phyloP scores from a whole-genome alignment of 1,284 basidiomycete species.

The Sporisorium exsertum region DNA sequence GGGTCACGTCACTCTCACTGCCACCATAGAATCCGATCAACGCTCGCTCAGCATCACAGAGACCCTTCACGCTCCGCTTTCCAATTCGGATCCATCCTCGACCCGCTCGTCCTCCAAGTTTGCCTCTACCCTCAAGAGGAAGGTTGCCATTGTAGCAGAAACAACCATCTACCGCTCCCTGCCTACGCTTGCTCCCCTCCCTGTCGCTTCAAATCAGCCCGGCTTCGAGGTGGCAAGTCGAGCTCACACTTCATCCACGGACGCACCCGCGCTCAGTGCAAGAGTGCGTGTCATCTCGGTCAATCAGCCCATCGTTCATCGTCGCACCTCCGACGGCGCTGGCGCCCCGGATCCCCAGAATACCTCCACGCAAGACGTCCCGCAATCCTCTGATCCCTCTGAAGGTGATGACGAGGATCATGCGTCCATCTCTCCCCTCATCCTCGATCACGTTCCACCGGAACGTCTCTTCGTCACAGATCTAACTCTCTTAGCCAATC shows the following conservation, averaged over 20 bases:
- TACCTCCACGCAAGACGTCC: neutral
- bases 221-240: constrained; percentile 28
- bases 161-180: constrained; percentile 37
- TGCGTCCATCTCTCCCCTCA: constrained; percentile 13
- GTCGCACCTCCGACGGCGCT: constrained; percentile 2
- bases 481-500: constrained; percentile 13
- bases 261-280: constrained; percentile 10
- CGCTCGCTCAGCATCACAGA: constrained; percentile 27
- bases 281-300: constrained; percentile 38
- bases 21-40: constrained; percentile 24
- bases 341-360: neutral
- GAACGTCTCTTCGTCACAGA: constrained; percentile 23
- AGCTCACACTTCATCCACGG: neutral
- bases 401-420: neutral
- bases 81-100: neutral
- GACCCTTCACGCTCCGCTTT: constrained; percentile 9
- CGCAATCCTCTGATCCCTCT: neutral
- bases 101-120: neutral
- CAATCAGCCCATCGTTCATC: constrained; percentile 28
- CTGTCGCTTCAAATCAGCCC: neutral
- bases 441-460: constrained; percentile 15
- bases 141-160: constrained; percentile 23
- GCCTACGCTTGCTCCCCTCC: neutral
- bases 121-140: constrained; percentile 16
- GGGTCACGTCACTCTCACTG: constrained; percentile 26